Evolutionary conservation across 257 asterid species (phyloP).

Genomic region (Solanum commersonii): DNA sequence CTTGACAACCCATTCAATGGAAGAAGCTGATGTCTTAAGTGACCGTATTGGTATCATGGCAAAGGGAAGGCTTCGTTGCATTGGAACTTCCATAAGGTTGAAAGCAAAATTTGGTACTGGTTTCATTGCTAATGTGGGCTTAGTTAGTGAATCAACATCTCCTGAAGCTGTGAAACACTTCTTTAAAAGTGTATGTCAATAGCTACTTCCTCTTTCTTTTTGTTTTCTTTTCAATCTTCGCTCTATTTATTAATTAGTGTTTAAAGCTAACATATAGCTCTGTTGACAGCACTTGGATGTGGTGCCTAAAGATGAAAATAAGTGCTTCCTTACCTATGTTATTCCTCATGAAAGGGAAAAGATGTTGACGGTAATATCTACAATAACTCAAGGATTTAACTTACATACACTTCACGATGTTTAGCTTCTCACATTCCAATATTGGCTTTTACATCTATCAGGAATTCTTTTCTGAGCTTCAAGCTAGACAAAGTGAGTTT

Average conservation of each 20-base stretch:
- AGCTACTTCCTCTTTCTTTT: background rate
- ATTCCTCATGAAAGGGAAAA: conserved; percentile 87
- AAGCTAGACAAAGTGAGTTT: conserved; percentile 47
- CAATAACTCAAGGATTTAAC: background rate
- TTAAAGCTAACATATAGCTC: background rate
- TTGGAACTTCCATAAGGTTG: conserved; percentile 90
- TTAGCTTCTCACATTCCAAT: background rate
- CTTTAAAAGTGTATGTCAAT: conserved; percentile 54
- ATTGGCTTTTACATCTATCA: conserved; percentile 8
- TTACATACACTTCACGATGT: background rate
- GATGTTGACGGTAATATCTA: conserved; percentile 46
- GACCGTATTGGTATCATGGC: conserved; percentile 95
- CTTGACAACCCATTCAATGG: conserved; percentile 95
- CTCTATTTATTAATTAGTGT: background rate
- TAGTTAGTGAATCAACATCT: conserved; percentile 31
- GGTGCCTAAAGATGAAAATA: conserved; percentile 73
- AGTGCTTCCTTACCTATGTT: conserved; percentile 62
- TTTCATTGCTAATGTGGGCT: conserved; percentile 69
- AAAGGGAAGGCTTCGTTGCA: conserved; percentile 93
- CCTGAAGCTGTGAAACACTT: conserved; percentile 62
- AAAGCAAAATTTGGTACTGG: conserved; percentile 87
- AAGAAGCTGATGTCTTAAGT: conserved; percentile 87
- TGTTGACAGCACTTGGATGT: conserved; percentile 54
- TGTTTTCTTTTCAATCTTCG: background rate
- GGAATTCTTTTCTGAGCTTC: conserved; percentile 71